Percentiles rank a stretch among this genome's conserved stretches.
These are phyloP conservation scores for Penicillium sp. DNA, from an alignment of 2,329 filamentous ascomycete species.

Conservation along the genomic window DNA sequence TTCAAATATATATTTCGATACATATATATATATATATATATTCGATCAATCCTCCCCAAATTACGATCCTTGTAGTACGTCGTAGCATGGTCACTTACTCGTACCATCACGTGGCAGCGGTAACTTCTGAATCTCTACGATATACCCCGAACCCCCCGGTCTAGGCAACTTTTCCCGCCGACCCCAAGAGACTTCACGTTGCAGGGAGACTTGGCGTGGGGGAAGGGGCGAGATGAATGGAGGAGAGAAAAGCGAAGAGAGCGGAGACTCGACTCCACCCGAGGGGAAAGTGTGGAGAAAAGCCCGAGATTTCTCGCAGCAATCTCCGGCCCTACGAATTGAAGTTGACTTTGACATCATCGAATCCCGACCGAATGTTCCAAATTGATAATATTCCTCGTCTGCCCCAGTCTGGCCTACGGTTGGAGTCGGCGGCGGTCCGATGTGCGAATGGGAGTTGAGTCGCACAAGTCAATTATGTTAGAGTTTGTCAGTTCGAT, in stretches of 20 bases:
- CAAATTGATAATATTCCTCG: not conserved
- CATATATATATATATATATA: too few species aligned
- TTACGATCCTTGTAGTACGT: too few species aligned
- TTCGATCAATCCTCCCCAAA: too few species aligned
- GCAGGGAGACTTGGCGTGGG: not conserved
- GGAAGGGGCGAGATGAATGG: not conserved
- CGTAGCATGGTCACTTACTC: too few species aligned
- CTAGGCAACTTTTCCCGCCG: not conserved
- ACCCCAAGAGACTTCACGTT: too few species aligned
- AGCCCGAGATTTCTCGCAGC: conserved; percentile 3
- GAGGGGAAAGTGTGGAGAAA: not conserved
- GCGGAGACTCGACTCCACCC: not conserved
- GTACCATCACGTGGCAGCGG: too few species aligned
- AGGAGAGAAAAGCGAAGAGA: not conserved
- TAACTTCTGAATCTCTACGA: not conserved
- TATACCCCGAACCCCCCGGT: not conserved
- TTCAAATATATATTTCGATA: too few species aligned
- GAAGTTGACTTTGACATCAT: conserved; percentile 7
- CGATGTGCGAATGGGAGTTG: conserved; percentile 4
- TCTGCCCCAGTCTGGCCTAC: not conserved
- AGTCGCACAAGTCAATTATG: not conserved
- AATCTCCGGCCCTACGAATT: not conserved
- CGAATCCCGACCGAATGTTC: conserved; percentile 8
- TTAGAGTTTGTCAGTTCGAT: not conserved
- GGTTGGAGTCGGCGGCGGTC: conserved; percentile 21